A percentile compares a stretch with the other conserved stretches of the same genome.
These are phyloP conservation scores for Quercus lobata DNA, from an alignment of 331 rosid genomes.

Conservation along the genomic window DNA sequence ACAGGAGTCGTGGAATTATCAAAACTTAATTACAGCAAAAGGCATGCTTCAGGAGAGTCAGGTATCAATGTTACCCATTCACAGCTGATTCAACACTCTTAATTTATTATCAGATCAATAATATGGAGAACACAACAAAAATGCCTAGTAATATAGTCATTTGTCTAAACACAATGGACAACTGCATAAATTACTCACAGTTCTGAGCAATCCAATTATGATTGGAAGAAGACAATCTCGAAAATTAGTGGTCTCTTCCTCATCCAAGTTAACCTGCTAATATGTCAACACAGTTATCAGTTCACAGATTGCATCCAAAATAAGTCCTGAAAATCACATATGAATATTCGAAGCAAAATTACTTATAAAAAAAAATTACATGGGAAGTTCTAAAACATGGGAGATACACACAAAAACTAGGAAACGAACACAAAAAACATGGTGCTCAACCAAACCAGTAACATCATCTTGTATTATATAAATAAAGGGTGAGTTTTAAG, in stretches of 20 bases:
- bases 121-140: background rate
- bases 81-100: background rate
- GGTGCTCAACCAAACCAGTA: background rate
- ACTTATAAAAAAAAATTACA: background rate
- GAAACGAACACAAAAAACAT: background rate
- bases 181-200: slow-evolving; percentile 55
- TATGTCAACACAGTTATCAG: slow-evolving; percentile 27
- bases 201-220: slow-evolving; percentile 95
- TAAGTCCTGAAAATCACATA: slow-evolving; percentile 9
- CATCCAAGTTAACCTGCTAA: slow-evolving; percentile 72
- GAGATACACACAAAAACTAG: background rate
- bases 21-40: background rate
- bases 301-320: slow-evolving; percentile 21
- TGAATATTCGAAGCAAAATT: background rate
- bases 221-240: slow-evolving; percentile 87
- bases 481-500: too few relatives aligned
- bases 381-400: background rate
- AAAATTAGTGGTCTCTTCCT: slow-evolving; percentile 73
- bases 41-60: background rate
- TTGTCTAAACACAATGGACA: background rate
- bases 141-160: background rate
- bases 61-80: background rate
- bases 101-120: background rate
- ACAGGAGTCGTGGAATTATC: background rate
- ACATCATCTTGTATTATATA: background rate